Base-by-base conservation (phyloP, 1,139 yeast genomes). In the Saccharomyces hybrid region DNA sequence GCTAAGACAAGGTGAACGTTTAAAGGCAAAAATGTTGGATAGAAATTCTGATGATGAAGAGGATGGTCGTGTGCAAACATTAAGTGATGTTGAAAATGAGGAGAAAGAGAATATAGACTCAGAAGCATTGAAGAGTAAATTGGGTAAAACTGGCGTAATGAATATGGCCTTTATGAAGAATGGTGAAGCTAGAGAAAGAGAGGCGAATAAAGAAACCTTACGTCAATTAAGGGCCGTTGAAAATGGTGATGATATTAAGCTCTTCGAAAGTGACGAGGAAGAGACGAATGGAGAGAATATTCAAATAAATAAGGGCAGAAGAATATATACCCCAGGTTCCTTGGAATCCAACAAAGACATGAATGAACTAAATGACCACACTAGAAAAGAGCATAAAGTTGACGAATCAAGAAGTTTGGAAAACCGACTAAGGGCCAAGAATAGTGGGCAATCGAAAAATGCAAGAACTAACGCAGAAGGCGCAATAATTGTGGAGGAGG, bases 161-260 rank as follows among this genome's bases (percentile, higher is more conserved):
- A 86, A 83, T 50, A 93, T 93, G 98, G 95, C 90, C 61, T 93
- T 93, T 70, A 90, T 91, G 97, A 84, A 80, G 62, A 86, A 85
- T 59, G 97, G 97, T 2, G 93, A 85, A 60, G 84, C 82, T 51
- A 79, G 82, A 64, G 78, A 80, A 60, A 79, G 74, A 56, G 76
- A 77, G 56, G 80, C 77, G 49, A 87, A 86, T 67, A 71, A 76
- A 54, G 75, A 77, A 59, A 79, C 79, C 47, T 68, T 84, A 50
- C 81, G 77, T 54, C 73, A 74, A 50, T 68, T 89, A 57, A 77
- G 79, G 60, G 75, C 72, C 52, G 59, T 78, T 57, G 76, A 74
- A 28, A 70, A 72, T 46, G 82, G 78, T 25, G 78, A 71, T 25
- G 79, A 74, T 54, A 71, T 75, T 25, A 73, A 69, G 16, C 66